Evolutionary conservation across 768 basidiomycete genomes (phyloP).

Genomic region (Pulveroboletus ravenelii): DNA sequence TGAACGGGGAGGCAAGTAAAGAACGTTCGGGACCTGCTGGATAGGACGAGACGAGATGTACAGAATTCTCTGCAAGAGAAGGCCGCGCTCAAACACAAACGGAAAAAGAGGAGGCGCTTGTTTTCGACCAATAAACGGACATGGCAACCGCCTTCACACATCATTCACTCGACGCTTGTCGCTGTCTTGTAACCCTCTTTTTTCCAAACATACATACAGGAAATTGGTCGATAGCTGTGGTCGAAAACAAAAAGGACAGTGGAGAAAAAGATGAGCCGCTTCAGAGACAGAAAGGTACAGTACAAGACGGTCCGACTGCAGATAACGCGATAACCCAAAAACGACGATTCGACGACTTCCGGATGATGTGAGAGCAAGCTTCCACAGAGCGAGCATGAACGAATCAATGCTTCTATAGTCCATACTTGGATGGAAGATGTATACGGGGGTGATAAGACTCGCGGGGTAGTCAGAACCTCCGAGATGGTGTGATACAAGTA

Average conservation of each 20-base stretch:
- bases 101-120: constrained; percentile 7
- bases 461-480: constrained; percentile 23
- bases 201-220: constrained; percentile 33
- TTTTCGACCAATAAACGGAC: constrained; percentile 11
- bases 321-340: constrained; percentile 32
- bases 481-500: constrained; percentile 18
- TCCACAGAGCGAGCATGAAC: constrained; percentile 26
- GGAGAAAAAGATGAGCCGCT: constrained; percentile 8
- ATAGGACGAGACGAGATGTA: constrained; percentile 13
- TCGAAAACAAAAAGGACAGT: constrained; percentile 12
- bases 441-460: constrained; percentile 20
- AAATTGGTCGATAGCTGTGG: constrained; percentile 26
- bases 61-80: constrained; percentile 17
- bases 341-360: constrained; percentile 29
- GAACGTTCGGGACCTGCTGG: constrained; percentile 18
- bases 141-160: constrained; percentile 24
- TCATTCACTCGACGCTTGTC: background rate
- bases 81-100: constrained; percentile 12
- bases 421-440: constrained; percentile 27
- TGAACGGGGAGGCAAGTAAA: constrained; percentile 22
- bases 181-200: constrained; percentile 11
- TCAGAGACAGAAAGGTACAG: constrained; percentile 25
- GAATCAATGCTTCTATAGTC: constrained; percentile 26
- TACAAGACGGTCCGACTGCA: constrained; percentile 34
- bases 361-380: constrained; percentile 23